Base-by-base conservation (phyloP, 805 yeast genomes). In the Lipomyces mesembrius region DNA sequence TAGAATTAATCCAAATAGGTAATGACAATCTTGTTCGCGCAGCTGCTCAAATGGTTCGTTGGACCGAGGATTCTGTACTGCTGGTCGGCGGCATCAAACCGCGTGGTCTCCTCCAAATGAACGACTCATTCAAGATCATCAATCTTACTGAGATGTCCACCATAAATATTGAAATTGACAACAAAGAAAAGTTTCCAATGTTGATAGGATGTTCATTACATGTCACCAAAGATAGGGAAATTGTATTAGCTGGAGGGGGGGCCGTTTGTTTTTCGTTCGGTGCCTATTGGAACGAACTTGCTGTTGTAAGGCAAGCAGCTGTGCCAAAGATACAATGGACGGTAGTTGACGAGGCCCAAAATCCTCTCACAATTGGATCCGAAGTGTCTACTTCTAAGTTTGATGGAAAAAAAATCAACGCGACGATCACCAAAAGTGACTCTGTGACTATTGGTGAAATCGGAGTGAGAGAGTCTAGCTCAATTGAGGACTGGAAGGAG, bases 191-290 rank as follows among this genome's bases (percentile, higher is more conserved):
- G n/a, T 51, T 51, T 25, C 73, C 73, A 14, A 56, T 71, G 65
- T 62, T 71, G 34, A 55, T 67, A 12, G 71, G 71, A 8, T 62
- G 57, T n/a, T 32, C 52, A 8, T 11, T 69, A 61, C 51, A 52
- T 9, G 65, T 71, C 71, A 5, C 60, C 76, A 6, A 57, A 64
- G 55, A 74, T 0, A 70, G 75, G n/a, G 75, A 77, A 22, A 55
- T 88, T 1, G 25, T 85, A 1, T 55, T 89, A 0, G 79, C 83
- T 3, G 92, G 92, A 34, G 92, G 96, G 2, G 96, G 96, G 2
- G 93, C 90, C 0, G 91, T 90, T 0, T 90, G 96, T 74, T 90
- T 88, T 71, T 89, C 93, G 0, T 91, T 90, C 78, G 96, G 96
- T 0, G 80, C 88, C 0, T 81, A 81, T 25, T 83, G 84, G 83